phyloP scores from a whole-genome alignment of 495 filamentous ascomycete species.

The Hyaloscypha bicolor region DNA sequence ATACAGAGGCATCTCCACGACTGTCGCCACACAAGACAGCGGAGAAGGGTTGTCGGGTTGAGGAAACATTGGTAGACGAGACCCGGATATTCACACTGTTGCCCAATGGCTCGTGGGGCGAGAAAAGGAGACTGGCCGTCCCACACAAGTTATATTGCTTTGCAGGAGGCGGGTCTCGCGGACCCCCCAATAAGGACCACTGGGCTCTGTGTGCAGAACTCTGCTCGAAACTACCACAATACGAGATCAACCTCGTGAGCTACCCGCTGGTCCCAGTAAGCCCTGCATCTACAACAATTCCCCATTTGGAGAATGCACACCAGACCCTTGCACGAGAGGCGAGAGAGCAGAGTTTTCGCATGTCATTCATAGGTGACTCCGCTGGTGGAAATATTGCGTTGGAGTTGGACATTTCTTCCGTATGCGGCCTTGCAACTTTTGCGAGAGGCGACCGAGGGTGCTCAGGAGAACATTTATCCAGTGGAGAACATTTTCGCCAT shows the following conservation, averaged over 20 bases:
- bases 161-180: conserved; percentile 9
- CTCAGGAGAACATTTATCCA: background rate
- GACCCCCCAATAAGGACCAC: background rate
- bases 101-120: background rate
- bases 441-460: background rate
- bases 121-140: background rate
- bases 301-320: conserved; percentile 2
- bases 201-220: conserved; percentile 16
- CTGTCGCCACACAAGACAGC: conserved; percentile 4
- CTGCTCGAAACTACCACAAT: conserved; percentile 1
- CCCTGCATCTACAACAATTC: conserved; percentile 7
- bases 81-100: conserved; percentile 9
- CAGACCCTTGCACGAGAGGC: background rate
- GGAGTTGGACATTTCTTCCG: background rate
- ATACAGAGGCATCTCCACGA: background rate
- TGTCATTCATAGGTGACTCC: conserved; percentile 22
- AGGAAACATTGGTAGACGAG: background rate
- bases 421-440: conserved; percentile 4
- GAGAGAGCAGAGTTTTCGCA: background rate
- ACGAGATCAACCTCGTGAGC: conserved; percentile 17
- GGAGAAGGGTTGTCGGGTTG: background rate
- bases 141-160: conserved; percentile 15
- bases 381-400: conserved; percentile 19
- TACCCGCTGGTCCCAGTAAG: conserved; percentile 11
- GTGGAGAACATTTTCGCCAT: conserved; percentile 38